Evolutionary conservation across 2,329 filamentous ascomycete genomes (phyloP).

Genomic region (Ramularia collo-cygni): DNA sequence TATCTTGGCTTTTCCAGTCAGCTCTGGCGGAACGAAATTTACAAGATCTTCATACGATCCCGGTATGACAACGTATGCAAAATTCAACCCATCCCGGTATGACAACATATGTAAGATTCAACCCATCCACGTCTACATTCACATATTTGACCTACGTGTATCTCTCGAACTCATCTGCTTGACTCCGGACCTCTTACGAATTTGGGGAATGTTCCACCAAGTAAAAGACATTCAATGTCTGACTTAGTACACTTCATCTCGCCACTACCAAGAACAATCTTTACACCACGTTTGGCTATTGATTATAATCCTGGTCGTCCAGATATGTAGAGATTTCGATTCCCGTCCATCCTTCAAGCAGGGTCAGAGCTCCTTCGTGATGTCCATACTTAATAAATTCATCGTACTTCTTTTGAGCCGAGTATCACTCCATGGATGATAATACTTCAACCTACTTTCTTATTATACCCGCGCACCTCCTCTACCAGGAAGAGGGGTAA

Average conservation of each 20-base stretch:
- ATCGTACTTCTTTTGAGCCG: conserved; percentile 54
- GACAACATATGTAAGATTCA: conserved; percentile 42
- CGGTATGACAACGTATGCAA: conserved; percentile 45
- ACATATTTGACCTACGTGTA: conserved; percentile 42
- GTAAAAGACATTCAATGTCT: conserved; percentile 36
- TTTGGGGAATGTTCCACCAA: conserved; percentile 46
- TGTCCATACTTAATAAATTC: conserved; percentile 55
- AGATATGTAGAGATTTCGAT: conserved; percentile 55
- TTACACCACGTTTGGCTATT: conserved; percentile 36
- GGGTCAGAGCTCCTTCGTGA: conserved; percentile 56
- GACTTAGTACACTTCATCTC: conserved; percentile 37
- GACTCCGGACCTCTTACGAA: conserved; percentile 40
- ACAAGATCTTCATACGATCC: conserved; percentile 49
- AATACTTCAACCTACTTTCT: no score
- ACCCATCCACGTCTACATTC: conserved; percentile 40
- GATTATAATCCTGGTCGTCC: conserved; percentile 37
- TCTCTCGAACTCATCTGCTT: conserved; percentile 43
- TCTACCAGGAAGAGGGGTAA: no score
- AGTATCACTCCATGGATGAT: no score
- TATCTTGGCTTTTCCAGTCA: conserved; percentile 32
- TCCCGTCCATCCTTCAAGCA: conserved; percentile 56
- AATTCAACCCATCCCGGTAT: conserved; percentile 40
- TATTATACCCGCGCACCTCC: no score
- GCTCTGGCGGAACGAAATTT: conserved; percentile 43
- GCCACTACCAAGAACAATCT: conserved; percentile 33